These are phyloP conservation scores for Gaertneriomyces sp. DNA, from an alignment of 192 early-diverging fungal genomes.

Conservation along the genomic window DNA sequence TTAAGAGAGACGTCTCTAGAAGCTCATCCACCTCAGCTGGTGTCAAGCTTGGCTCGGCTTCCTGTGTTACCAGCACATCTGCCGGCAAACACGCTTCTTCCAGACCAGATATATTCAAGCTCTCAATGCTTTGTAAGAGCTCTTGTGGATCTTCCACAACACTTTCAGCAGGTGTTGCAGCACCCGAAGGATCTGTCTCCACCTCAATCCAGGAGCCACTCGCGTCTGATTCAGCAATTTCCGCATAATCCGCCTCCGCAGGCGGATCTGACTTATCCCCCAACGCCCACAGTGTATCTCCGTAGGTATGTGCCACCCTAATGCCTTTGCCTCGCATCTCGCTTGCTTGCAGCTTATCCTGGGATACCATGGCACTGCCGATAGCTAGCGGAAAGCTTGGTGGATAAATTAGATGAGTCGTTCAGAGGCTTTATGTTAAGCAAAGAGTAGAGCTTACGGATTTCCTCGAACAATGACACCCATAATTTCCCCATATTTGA, in stretches of 20 bases:
- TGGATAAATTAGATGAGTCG: not conserved
- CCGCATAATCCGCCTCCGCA: not conserved
- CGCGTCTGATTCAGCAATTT: slow-evolving; percentile 20
- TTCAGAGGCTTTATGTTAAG: not conserved
- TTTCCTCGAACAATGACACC: slow-evolving; percentile 53
- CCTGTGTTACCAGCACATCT: not conserved
- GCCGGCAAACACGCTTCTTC: not conserved
- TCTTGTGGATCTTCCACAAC: not conserved
- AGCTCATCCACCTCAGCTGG: slow-evolving; percentile 69
- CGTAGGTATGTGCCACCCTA: slow-evolving; percentile 66
- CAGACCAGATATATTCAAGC: not conserved
- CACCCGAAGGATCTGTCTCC: not conserved
- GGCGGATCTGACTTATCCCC: slow-evolving; percentile 66
- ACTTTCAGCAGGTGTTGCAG: slow-evolving; percentile 1
- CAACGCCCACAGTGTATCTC: slow-evolving; percentile 71
- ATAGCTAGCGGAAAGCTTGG: slow-evolving; percentile 55
- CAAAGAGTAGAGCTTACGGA: slow-evolving; percentile 30
- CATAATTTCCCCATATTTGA: slow-evolving; percentile 51
- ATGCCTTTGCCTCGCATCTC: slow-evolving; percentile 79
- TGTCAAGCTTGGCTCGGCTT: not conserved
- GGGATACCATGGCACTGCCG: slow-evolving; percentile 59
- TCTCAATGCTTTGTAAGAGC: not conserved
- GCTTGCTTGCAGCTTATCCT: slow-evolving; percentile 40
- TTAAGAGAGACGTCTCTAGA: slow-evolving; percentile 66
- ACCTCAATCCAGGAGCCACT: slow-evolving; percentile 19